Evolutionary conservation across 257 asterid species (phyloP).

Genomic region (Gentiana macrophylla): DNA sequence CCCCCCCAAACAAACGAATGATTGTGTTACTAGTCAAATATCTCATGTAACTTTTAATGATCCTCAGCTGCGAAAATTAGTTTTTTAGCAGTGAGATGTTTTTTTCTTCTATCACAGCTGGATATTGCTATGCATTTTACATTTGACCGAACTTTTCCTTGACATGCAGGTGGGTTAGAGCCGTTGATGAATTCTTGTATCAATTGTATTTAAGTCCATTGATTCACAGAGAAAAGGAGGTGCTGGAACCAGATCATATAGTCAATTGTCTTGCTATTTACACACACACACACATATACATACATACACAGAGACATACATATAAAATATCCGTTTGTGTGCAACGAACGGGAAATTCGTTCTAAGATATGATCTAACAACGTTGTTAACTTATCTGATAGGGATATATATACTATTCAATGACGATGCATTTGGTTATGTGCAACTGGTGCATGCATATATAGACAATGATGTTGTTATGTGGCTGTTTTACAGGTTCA

Average conservation of each 20-base stretch:
- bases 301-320: background rate
- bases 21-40: too few species aligned
- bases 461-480: background rate
- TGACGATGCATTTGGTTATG: background rate
- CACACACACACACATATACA: background rate
- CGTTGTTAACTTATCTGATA: too few species aligned
- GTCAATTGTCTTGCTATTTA: background rate
- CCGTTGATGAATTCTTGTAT: slow-evolving; percentile 61
- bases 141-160: background rate
- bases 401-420: too few species aligned
- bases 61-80: too few species aligned
- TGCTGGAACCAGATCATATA: background rate
- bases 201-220: slow-evolving; percentile 50
- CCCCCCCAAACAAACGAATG: too few species aligned
- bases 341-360: too few species aligned
- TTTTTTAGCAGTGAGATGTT: too few species aligned
- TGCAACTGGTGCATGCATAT: background rate
- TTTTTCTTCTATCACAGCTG: too few species aligned
- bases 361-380: too few species aligned
- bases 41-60: too few species aligned
- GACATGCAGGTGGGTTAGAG: slow-evolving; percentile 82
- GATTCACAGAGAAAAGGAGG: slow-evolving; percentile 32
- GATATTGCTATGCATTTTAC: too few species aligned
- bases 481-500: slow-evolving; percentile 24
- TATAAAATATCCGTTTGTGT: background rate